Conservation (phyloP, 2,329 filamentous ascomycete genomes). For the Lachnellula occidentalis region DNA sequence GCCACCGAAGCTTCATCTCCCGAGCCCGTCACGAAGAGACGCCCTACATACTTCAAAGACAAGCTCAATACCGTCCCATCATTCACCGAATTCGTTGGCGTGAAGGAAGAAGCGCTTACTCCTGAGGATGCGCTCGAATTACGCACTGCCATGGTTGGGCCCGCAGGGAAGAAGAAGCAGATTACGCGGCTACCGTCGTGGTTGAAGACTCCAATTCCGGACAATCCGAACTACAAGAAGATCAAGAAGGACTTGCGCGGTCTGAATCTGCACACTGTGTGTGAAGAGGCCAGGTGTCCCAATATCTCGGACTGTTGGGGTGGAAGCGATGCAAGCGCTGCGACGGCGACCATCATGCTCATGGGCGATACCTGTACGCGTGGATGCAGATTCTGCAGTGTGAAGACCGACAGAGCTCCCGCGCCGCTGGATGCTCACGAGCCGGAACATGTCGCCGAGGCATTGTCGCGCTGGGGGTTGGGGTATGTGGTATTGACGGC, state of each 20-base stretch:
- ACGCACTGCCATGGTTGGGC: slow-evolving; percentile 58
- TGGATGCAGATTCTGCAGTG: slow-evolving; percentile 93
- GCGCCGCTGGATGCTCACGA: slow-evolving; percentile 88
- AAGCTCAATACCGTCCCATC: slow-evolving; percentile 42
- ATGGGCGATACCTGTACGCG: slow-evolving; percentile 98
- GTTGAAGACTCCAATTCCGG: slow-evolving; percentile 94
- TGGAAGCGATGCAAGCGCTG: slow-evolving; percentile 77
- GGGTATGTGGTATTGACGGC: slow-evolving; percentile 93
- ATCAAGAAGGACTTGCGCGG: slow-evolving; percentile 92
- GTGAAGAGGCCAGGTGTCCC: slow-evolving; percentile 93
- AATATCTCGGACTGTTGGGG: slow-evolving; percentile 99
- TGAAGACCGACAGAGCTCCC: slow-evolving; percentile 77
- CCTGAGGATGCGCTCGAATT: slow-evolving; percentile 53
- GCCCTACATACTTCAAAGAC: slow-evolving; percentile 34
- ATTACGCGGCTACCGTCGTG: slow-evolving; percentile 78
- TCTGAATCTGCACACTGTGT: slow-evolving; percentile 87
- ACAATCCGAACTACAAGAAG: slow-evolving; percentile 78
- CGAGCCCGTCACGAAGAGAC: slow-evolving; percentile 22
- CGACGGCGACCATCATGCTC: slow-evolving; percentile 97
- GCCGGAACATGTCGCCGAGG: slow-evolving; percentile 94
- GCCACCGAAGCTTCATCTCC: slow-evolving; percentile 25
- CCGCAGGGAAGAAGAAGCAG: slow-evolving; percentile 55
- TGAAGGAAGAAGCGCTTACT: slow-evolving; percentile 39
- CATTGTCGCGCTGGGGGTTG: slow-evolving; percentile 83
- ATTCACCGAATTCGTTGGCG: slow-evolving; percentile 52